Evolutionary conservation across 495 filamentous ascomycete species (phyloP).

Genomic region (Cladorrhinum samala): DNA sequence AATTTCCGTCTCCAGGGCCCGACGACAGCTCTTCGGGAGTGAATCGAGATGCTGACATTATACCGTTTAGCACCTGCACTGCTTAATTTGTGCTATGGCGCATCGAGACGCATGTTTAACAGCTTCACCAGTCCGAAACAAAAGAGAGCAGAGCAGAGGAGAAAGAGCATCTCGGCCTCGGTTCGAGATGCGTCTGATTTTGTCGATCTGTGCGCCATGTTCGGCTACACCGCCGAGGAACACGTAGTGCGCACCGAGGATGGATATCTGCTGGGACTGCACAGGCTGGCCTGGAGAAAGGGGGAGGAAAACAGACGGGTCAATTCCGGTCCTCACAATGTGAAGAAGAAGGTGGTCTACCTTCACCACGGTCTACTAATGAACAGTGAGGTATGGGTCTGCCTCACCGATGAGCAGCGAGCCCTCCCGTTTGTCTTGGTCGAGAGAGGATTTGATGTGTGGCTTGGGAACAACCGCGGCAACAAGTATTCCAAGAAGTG

Average conservation of each 20-base stretch:
- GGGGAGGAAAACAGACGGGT: constrained; percentile 70
- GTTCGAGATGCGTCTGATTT: constrained; percentile 77
- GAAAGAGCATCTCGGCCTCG: constrained; percentile 46
- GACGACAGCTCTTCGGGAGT: constrained; percentile 20
- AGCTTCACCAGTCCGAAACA: constrained; percentile 62
- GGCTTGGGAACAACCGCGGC: constrained; percentile 93
- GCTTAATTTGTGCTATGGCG: constrained; percentile 73
- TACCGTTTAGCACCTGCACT: constrained; percentile 58
- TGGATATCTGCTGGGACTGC: constrained; percentile 87
- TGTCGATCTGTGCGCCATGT: constrained; percentile 80
- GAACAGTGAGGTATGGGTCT: constrained; percentile 99
- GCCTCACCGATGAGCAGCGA: constrained; percentile 76
- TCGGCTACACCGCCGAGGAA: constrained; percentile 88
- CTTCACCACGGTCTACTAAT: constrained; percentile 94
- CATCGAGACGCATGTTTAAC: constrained; percentile 79
- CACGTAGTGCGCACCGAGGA: constrained; percentile 92
- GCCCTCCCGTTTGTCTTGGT: constrained; percentile 85
- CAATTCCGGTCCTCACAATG: constrained; percentile 62
- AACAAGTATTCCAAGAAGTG: constrained; percentile 99
- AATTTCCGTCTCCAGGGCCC: constrained; percentile 2
- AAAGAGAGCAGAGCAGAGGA: constrained; percentile 53
- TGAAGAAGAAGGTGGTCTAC: constrained; percentile 84
- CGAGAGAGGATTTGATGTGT: constrained; percentile 92
- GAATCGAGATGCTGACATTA: too few species aligned
- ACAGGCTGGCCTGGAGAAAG: constrained; percentile 74